Evolutionary conservation across 2,329 filamentous ascomycete species (phyloP).

Genomic region (Neofusicoccum cordaticola): DNA sequence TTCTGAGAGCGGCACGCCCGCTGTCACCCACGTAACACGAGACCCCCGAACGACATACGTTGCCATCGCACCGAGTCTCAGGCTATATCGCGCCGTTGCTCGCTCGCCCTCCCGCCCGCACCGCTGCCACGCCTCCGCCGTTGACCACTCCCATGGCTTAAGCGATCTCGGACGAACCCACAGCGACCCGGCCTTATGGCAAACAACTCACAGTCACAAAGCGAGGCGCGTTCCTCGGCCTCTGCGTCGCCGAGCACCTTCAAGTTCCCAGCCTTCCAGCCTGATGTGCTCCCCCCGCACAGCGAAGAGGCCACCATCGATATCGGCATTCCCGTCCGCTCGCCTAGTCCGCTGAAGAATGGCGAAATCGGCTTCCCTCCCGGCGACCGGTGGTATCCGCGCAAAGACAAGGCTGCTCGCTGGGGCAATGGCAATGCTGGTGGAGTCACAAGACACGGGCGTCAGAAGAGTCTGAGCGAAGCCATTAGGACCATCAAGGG

Average conservation of each 20-base stretch:
- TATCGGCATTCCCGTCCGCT: conserved; percentile 16
- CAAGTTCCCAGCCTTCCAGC: conserved; percentile 47
- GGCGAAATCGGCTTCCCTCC: conserved; percentile 22
- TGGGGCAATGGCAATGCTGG: conserved; percentile 37
- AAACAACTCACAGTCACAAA: not conserved
- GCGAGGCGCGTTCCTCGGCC: conserved; percentile 14
- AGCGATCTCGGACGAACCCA: not conserved
- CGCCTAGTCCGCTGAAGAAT: conserved; percentile 15
- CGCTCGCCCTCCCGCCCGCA: not conserved
- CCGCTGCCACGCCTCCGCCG: not conserved
- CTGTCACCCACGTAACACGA: conserved; percentile 1
- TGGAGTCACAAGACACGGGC: conserved; percentile 51
- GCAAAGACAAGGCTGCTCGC: conserved; percentile 51
- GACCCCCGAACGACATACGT: conserved; percentile 13
- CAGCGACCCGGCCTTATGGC: conserved; percentile 16
- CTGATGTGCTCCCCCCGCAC: conserved; percentile 39
- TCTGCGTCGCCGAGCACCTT: conserved; percentile 34
- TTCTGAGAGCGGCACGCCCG: not conserved
- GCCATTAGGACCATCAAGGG: conserved; percentile 80
- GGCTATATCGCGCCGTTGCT: not conserved
- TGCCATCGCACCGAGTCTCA: conserved; percentile 11
- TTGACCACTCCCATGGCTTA: conserved; percentile 17
- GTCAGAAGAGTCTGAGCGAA: conserved; percentile 85
- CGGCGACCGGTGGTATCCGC: conserved; percentile 60
- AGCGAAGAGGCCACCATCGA: conserved; percentile 26